Percentiles rank a stretch among this genome's conserved stretches.
phyloP scores from a whole-genome alignment of 2,329 filamentous ascomycete genomes.

The Calonectria pseudoreteaudii region DNA sequence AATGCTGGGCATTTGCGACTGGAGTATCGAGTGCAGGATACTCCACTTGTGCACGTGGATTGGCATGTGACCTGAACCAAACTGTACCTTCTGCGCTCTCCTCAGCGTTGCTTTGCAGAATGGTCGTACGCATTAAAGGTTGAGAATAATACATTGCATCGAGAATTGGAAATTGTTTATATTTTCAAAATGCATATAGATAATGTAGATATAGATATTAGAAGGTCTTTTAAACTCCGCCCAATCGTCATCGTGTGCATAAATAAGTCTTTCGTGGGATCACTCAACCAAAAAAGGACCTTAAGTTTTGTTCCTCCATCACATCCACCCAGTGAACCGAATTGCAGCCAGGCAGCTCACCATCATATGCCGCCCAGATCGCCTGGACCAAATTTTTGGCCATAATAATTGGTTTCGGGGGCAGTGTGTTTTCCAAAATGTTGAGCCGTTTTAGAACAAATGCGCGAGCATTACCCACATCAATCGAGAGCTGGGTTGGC shows the following conservation, averaged over 20 bases:
- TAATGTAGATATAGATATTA: constrained; percentile 1
- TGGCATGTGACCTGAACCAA: background rate
- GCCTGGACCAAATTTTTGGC: constrained; percentile 55
- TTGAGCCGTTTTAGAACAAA: constrained; percentile 53
- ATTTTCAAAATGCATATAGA: too few species aligned
- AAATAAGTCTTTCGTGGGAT: background rate
- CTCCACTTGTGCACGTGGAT: background rate
- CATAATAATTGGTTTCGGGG: constrained; percentile 55
- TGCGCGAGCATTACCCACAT: constrained; percentile 53
- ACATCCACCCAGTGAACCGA: constrained; percentile 58
- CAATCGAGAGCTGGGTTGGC: constrained; percentile 46
- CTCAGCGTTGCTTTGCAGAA: background rate
- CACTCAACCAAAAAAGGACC: constrained; percentile 48
- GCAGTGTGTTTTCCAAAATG: constrained; percentile 53
- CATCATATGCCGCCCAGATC: constrained; percentile 56
- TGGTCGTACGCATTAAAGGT: background rate
- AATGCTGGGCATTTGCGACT: constrained; percentile 10
- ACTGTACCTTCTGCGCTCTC: background rate
- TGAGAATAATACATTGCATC: background rate
- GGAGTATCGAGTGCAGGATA: constrained; percentile 11
- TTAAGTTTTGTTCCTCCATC: constrained; percentile 50
- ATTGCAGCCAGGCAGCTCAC: constrained; percentile 45
- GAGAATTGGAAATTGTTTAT: background rate
- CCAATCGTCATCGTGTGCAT: background rate
- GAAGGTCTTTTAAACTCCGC: background rate